Conservation (phyloP, 1,284 basidiomycete genomes). For the Singerocomus inundabilis region DNA sequence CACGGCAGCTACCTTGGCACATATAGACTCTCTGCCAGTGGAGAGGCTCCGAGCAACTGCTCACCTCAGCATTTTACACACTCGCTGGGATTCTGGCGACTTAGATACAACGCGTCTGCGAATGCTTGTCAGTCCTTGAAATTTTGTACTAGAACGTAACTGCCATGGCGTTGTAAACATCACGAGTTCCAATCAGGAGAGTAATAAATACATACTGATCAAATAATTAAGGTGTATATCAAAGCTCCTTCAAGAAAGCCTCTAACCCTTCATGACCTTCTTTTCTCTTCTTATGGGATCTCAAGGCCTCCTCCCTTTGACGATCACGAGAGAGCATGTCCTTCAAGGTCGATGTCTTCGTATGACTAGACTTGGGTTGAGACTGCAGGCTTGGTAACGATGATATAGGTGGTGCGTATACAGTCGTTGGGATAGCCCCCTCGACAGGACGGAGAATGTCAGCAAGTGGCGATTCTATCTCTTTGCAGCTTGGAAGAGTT, state of each 20-base stretch:
- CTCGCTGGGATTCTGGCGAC: too few species aligned
- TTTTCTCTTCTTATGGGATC: constrained; percentile 23
- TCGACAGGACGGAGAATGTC: background rate
- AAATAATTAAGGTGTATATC: background rate
- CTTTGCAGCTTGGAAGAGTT: background rate
- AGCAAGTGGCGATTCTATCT: background rate
- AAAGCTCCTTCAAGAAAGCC: constrained; percentile 53
- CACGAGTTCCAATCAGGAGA: background rate
- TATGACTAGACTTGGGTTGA: constrained; percentile 7
- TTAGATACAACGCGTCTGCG: too few species aligned
- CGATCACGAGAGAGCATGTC: constrained; percentile 61
- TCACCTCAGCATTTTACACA: too few species aligned
- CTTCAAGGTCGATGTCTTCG: constrained; percentile 52
- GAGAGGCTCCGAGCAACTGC: too few species aligned
- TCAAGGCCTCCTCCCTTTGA: constrained; percentile 43
- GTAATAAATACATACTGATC: background rate
- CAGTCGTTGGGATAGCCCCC: background rate
- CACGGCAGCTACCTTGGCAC: too few species aligned
- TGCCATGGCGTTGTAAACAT: background rate
- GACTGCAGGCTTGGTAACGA: constrained; percentile 2
- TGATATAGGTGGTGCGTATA: background rate
- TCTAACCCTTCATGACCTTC: constrained; percentile 43
- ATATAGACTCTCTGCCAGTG: too few species aligned
- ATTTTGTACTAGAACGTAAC: background rate
- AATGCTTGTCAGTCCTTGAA: too few species aligned